Conservation (phyloP, 2,329 filamentous ascomycete species). For the Colletotrichum shisoi region DNA sequence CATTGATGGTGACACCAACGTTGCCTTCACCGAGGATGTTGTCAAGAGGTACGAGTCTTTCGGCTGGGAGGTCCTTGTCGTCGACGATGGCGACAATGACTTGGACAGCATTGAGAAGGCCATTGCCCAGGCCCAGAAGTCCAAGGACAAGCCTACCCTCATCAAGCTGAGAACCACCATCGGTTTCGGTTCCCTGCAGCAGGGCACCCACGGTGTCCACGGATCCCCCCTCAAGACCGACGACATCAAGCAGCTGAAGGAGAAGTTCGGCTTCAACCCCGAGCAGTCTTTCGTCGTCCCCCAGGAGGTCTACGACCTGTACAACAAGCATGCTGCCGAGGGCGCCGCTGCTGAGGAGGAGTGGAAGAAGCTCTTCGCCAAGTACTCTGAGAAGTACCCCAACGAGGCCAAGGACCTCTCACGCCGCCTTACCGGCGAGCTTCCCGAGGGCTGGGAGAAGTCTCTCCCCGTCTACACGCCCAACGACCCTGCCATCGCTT, state of each 20-base stretch:
- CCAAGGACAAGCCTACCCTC: conserved; percentile 95
- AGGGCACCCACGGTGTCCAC: conserved; percentile 96
- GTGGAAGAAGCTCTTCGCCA: conserved; percentile 92
- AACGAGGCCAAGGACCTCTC: conserved; percentile 80
- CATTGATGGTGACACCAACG: conserved; percentile 93
- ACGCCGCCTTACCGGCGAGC: conserved; percentile 81
- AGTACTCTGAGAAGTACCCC: conserved; percentile 82
- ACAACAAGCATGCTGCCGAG: conserved; percentile 82
- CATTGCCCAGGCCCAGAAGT: conserved; percentile 81
- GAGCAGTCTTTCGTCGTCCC: conserved; percentile 92
- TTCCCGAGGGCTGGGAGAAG: conserved; percentile 97
- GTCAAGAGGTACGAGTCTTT: conserved; percentile 94
- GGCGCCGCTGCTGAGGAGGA: conserved; percentile 90
- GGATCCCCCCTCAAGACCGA: conserved; percentile 94
- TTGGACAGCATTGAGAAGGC: conserved; percentile 87
- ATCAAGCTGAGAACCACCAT: conserved; percentile 98
- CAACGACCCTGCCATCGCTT: conserved; percentile 82
- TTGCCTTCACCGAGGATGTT: conserved; percentile 96
- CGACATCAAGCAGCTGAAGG: conserved; percentile 92
- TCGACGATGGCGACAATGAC: conserved; percentile 88
- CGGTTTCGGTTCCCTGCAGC: conserved; percentile 89
- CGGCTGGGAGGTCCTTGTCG: conserved; percentile 89
- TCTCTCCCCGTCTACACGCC: conserved; percentile 89
- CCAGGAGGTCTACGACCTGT: conserved; percentile 91
- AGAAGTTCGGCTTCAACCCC: conserved; percentile 95